Evolutionary conservation across 805 yeast species (phyloP).

Genomic region (Kodamaea sagamina): DNA sequence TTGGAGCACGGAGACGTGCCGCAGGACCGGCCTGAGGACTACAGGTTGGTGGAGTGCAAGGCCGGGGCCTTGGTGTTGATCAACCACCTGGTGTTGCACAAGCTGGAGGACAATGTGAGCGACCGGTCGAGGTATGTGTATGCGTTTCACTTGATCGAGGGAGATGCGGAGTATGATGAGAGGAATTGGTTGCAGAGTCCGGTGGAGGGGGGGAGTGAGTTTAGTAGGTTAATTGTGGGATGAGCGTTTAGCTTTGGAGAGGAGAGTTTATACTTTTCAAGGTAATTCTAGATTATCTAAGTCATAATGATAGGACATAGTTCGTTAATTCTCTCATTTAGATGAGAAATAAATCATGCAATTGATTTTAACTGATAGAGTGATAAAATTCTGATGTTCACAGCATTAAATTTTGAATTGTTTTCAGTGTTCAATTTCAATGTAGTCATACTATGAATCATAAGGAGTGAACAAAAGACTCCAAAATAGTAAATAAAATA

Average conservation of each 20-base stretch:
- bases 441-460: no score
- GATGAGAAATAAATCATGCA: no score
- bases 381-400: no score
- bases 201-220: constrained; percentile 57
- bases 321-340: no score
- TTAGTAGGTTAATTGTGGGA: constrained; percentile 47
- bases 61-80: constrained; percentile 74
- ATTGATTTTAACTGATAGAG: no score
- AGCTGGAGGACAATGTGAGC: constrained; percentile 62
- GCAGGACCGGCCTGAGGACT: constrained; percentile 40
- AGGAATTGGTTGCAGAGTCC: constrained; percentile 82
- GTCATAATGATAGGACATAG: no score
- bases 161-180: constrained; percentile 58
- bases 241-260: not conserved
- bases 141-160: constrained; percentile 80
- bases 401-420: no score
- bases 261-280: no score
- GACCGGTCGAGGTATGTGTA: constrained; percentile 67
- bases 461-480: no score
- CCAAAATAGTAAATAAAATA: no score
- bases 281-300: no score
- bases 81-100: constrained; percentile 70
- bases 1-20: constrained; percentile 24
- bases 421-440: no score
- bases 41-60: constrained; percentile 57